Conservation (phyloP, 2,329 filamentous ascomycete genomes). For the Pseudogymnoascus sp. region DNA sequence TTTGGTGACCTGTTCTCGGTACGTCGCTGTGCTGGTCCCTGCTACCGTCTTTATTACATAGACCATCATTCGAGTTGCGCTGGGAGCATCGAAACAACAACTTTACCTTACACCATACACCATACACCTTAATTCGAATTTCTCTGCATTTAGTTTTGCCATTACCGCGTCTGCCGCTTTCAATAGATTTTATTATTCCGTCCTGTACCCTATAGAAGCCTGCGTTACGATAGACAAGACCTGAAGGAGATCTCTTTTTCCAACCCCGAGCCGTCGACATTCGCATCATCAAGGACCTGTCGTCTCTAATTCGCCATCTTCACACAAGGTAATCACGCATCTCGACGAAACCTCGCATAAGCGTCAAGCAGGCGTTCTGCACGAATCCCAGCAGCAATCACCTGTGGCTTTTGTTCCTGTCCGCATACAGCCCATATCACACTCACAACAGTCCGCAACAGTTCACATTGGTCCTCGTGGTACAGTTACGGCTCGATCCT, state of each 20-base stretch:
- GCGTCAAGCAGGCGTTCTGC: not conserved
- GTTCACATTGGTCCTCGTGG: not conserved
- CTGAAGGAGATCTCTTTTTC: not conserved
- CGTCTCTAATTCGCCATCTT: slow-evolving; percentile 3
- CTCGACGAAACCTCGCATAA: slow-evolving; percentile 1
- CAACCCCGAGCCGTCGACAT: not conserved
- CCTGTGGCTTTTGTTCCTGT: not conserved
- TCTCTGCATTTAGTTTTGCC: not conserved
- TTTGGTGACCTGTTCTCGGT: not conserved
- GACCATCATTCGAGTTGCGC: slow-evolving; percentile 5
- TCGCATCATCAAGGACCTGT: not conserved
- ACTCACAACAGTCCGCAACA: not conserved
- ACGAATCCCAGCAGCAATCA: not conserved
- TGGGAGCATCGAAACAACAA: not conserved
- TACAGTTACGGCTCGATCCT: not conserved
- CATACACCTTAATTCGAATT: slow-evolving; percentile 1
- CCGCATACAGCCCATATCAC: not conserved
- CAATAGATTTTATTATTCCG: not conserved
- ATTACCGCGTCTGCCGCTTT: not conserved
- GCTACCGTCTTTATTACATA: not conserved
- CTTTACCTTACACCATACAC: not conserved
- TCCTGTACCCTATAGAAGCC: not conserved
- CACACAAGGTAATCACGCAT: not conserved
- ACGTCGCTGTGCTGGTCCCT: slow-evolving; percentile 1
- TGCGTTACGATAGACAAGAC: not conserved